Evolutionary conservation across 2,329 filamentous ascomycete species (phyloP).

Genomic region (Penicillium glabrum): DNA sequence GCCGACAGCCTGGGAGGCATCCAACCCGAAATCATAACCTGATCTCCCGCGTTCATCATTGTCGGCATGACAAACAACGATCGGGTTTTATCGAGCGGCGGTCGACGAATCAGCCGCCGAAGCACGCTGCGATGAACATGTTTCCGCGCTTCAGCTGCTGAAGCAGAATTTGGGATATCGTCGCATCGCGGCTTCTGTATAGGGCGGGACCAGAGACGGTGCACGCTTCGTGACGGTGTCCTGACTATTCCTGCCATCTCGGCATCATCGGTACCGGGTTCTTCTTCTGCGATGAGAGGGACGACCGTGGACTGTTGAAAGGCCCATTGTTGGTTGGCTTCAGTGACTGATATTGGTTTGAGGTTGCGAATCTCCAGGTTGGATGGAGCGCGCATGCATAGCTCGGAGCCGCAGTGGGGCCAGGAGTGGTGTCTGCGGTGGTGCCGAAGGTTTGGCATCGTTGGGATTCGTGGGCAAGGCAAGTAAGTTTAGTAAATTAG

Average conservation of each 20-base stretch:
- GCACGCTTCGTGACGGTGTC: constrained; percentile 14
- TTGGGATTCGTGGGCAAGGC: not conserved
- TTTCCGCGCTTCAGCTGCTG: constrained; percentile 10
- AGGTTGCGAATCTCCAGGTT: constrained; percentile 21
- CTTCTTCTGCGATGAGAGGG: constrained; percentile 22
- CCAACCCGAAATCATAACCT: constrained; percentile 23
- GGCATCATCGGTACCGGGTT: constrained; percentile 27
- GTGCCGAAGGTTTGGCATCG: constrained; percentile 29
- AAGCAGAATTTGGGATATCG: constrained; percentile 5
- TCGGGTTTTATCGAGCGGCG: constrained; percentile 31
- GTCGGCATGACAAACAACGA: constrained; percentile 33
- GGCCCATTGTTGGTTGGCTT: constrained; percentile 14
- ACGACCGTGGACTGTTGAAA: constrained; percentile 5
- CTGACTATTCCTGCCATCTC: constrained; percentile 36
- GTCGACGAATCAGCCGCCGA: constrained; percentile 31
- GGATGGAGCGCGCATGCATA: constrained; percentile 20
- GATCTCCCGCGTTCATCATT: constrained; percentile 15
- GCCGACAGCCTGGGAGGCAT: constrained; percentile 8
- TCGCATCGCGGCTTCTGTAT: not conserved
- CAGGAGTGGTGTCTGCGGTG: constrained; percentile 38
- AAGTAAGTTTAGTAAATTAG: not conserved
- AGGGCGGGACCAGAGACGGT: constrained; percentile 27
- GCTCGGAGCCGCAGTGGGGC: constrained; percentile 33
- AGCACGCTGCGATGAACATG: constrained; percentile 20
- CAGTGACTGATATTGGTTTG: not conserved